A percentile compares a stretch with the other conserved stretches of the same genome.
phyloP scores from a whole-genome alignment of 768 basidiomycete genomes.

The Hericium alpestre region DNA sequence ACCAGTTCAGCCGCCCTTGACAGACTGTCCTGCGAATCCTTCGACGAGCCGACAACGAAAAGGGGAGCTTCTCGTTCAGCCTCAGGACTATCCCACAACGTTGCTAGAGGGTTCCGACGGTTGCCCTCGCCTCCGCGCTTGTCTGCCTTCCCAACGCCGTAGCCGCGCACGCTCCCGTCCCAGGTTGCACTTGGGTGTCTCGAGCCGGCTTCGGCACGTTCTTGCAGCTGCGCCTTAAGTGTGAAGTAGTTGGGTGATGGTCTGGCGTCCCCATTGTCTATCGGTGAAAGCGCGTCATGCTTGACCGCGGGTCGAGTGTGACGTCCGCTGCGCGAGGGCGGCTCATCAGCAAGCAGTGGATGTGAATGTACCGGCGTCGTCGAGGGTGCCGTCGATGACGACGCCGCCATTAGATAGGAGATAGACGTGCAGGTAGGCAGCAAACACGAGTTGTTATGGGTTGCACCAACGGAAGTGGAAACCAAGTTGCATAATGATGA shows the following conservation, averaged over 20 bases:
- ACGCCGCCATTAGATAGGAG: not conserved
- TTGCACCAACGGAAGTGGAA: not conserved
- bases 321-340: slow-evolving; percentile 28
- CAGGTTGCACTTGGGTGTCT: slow-evolving; percentile 22
- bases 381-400: slow-evolving; percentile 18
- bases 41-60: slow-evolving; percentile 13
- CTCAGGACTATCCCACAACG: slow-evolving; percentile 10
- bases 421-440: not conserved
- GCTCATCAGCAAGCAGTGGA: slow-evolving; percentile 55
- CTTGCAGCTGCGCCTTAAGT: slow-evolving; percentile 51
- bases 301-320: slow-evolving; percentile 30
- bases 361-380: slow-evolving; percentile 57
- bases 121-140: slow-evolving; percentile 21
- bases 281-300: slow-evolving; percentile 16
- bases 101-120: slow-evolving; percentile 17
- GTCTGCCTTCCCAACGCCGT: slow-evolving; percentile 21
- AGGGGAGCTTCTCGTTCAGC: not conserved
- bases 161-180: slow-evolving; percentile 50
- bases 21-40: slow-evolving; percentile 9
- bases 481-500: not conserved
- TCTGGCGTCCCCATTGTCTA: slow-evolving; percentile 10
- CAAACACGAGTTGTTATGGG: not conserved
- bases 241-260: slow-evolving; percentile 48
- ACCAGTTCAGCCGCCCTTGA: not conserved
- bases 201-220: slow-evolving; percentile 22